Evolutionary conservation across 345 rosid species (phyloP).

Genomic region (Rhizophora mangle): DNA sequence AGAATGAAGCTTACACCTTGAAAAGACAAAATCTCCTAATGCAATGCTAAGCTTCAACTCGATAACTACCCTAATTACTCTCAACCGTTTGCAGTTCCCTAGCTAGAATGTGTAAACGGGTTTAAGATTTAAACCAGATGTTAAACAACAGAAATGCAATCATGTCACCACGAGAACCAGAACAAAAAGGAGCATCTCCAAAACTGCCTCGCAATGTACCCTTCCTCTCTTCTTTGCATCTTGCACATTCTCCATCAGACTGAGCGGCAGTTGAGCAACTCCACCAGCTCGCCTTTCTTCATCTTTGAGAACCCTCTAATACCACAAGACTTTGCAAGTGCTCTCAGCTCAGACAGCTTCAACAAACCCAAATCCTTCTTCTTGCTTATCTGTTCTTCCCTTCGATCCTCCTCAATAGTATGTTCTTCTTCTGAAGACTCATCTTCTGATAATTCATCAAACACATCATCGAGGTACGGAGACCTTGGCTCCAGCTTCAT

Average conservation of each 20-base stretch:
- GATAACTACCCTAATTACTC: too few relatives aligned
- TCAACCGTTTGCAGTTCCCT: too few relatives aligned
- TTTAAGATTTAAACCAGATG: too few relatives aligned
- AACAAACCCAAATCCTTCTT: conserved; percentile 46
- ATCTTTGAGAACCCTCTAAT: conserved; percentile 79
- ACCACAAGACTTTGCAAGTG: conserved; percentile 72
- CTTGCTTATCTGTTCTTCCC: conserved; percentile 26
- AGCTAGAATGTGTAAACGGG: too few relatives aligned
- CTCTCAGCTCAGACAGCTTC: conserved; percentile 68
- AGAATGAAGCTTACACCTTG: too few relatives aligned
- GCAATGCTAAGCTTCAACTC: too few relatives aligned
- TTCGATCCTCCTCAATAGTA: conserved; percentile 29
- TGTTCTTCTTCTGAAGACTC: conserved; percentile 31
- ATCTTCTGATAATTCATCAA: conserved; percentile 29
- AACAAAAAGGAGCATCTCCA: conserved; percentile 17
- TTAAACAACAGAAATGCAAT: too few relatives aligned
- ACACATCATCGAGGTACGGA: conserved; percentile 21
- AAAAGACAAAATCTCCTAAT: too few relatives aligned
- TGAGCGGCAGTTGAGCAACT: conserved; percentile 43
- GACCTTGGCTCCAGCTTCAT: conserved; percentile 31
- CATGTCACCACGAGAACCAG: not conserved
- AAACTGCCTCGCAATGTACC: conserved; percentile 15
- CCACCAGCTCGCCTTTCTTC: conserved; percentile 68
- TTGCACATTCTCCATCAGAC: conserved; percentile 25
- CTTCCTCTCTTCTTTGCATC: conserved; percentile 1